phyloP scores from a whole-genome alignment of 345 rosid genomes.

The Crucihimalaya himalaica region DNA sequence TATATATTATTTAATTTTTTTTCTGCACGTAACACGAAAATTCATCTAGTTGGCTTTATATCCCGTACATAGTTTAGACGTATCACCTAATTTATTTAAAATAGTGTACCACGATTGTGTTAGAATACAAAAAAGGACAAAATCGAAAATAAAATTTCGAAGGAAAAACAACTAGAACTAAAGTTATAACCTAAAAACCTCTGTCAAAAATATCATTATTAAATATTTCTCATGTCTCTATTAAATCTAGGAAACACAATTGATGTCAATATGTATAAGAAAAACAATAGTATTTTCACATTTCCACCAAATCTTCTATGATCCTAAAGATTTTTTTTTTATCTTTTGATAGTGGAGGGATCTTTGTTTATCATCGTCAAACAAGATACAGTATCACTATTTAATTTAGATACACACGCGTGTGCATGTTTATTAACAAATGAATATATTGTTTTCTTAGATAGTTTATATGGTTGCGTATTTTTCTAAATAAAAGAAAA shows the following conservation, averaged over 20 bases:
- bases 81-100: not conserved
- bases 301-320: constrained; percentile 21
- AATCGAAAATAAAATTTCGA: not conserved
- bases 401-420: not conserved
- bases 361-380: constrained; percentile 25
- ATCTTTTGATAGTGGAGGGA: constrained; percentile 30
- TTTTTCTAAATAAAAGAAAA: not conserved
- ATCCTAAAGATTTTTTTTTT: not conserved
- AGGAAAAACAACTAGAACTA: not conserved
- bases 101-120: not conserved
- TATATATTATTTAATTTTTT: not conserved
- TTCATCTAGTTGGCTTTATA: not conserved
- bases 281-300: not conserved
- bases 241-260: not conserved
- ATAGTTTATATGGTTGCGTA: not conserved
- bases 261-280: not conserved
- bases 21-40: not conserved
- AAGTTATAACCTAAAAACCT: not conserved
- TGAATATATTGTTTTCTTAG: no score
- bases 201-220: not conserved
- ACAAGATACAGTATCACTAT: constrained; percentile 23
- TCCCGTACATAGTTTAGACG: not conserved
- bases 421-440: not conserved
- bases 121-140: not conserved
- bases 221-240: not conserved